phyloP scores from a whole-genome alignment of 495 filamentous ascomycete genomes.

The Daldinia vernicosa region DNA sequence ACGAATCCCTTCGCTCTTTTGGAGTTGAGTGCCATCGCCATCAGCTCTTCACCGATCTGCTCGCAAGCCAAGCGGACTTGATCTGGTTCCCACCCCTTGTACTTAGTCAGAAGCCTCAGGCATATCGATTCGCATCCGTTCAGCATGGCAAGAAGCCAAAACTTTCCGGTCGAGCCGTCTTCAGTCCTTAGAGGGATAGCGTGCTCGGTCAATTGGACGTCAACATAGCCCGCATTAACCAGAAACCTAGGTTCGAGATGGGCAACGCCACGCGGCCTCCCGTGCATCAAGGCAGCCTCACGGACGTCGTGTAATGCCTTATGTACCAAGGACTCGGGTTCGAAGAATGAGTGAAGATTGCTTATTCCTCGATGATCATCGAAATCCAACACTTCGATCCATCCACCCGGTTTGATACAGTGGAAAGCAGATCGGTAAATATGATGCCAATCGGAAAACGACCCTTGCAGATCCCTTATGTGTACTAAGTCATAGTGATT shows the following conservation, averaged over 20 bases:
- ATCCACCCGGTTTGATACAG: constrained; percentile 70
- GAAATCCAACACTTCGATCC: constrained; percentile 70
- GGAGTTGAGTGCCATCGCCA: constrained; percentile 55
- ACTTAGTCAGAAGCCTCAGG: constrained; percentile 68
- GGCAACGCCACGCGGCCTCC: constrained; percentile 58
- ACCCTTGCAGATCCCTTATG: constrained; percentile 68
- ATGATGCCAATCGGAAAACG: constrained; percentile 68
- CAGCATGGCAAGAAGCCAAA: constrained; percentile 70
- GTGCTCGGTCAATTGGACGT: constrained; percentile 63
- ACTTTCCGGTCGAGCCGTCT: constrained; percentile 68
- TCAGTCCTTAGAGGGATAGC: constrained; percentile 67
- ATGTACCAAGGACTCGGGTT: constrained; percentile 50
- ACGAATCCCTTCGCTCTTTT: constrained; percentile 53
- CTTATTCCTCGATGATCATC: constrained; percentile 52
- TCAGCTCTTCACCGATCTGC: constrained; percentile 62
- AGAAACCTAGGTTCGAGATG: constrained; percentile 66
- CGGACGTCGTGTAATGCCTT: constrained; percentile 46
- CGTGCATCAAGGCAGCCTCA: constrained; percentile 54
- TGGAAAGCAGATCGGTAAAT: constrained; percentile 69
- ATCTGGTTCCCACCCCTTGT: constrained; percentile 64
- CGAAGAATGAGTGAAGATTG: constrained; percentile 54
- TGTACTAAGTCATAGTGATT: constrained; percentile 73
- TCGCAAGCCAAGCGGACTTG: constrained; percentile 65
- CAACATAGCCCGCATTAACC: constrained; percentile 67
- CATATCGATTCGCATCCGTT: constrained; percentile 71